Evolutionary conservation across 768 basidiomycete genomes (phyloP).

Genomic region (Amanita polypyramis): DNA sequence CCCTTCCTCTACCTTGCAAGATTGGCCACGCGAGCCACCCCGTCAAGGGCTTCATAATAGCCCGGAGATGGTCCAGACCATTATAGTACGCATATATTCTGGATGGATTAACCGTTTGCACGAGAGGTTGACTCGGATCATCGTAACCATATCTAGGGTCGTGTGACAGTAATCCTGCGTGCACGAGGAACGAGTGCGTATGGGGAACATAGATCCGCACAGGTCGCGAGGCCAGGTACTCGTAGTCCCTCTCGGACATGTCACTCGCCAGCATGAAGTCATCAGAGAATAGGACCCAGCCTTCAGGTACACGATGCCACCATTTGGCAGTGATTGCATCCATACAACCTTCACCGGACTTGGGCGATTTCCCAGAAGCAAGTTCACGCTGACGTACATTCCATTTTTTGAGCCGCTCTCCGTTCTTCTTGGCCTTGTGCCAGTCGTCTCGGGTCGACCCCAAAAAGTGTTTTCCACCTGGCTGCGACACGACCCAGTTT

Average conservation of each 20-base stretch:
- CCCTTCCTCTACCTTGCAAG: background rate
- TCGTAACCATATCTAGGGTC: constrained; percentile 46
- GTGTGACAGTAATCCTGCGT: constrained; percentile 72
- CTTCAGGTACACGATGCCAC: constrained; percentile 46
- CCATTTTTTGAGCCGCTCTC: constrained; percentile 31
- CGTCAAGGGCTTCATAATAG: background rate
- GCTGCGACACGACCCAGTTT: constrained; percentile 53
- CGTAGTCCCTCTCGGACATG: constrained; percentile 50
- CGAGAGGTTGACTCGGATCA: constrained; percentile 59
- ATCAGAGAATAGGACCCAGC: constrained; percentile 65
- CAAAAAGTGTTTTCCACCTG: constrained; percentile 48
- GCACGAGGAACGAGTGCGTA: constrained; percentile 69
- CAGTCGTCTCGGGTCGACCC: constrained; percentile 33
- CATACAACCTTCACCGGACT: constrained; percentile 2
- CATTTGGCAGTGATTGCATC: constrained; percentile 22
- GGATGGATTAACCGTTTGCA: constrained; percentile 38
- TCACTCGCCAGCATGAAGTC: constrained; percentile 69
- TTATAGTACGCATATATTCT: background rate
- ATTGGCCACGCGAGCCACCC: background rate
- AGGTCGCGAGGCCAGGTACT: constrained; percentile 71
- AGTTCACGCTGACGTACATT: constrained; percentile 21
- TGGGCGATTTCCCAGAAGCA: constrained; percentile 10
- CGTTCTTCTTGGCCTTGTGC: constrained; percentile 20
- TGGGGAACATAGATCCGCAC: constrained; percentile 64
- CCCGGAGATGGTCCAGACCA: background rate